phyloP scores from a whole-genome alignment of 176 grass and related monocot species.

The Saccharum officinarum region DNA sequence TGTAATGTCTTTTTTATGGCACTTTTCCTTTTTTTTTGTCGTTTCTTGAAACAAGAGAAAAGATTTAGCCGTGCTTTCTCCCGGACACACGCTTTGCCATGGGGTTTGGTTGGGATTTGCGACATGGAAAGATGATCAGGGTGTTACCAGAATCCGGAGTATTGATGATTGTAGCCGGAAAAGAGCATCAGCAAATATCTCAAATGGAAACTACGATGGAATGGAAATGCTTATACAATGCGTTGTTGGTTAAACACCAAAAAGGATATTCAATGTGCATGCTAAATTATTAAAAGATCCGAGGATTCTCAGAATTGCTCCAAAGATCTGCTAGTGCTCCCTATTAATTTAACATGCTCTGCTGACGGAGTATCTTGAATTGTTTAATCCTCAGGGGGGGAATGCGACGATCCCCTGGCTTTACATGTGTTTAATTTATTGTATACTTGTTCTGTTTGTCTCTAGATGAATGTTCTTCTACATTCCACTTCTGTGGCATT shows the following conservation, averaged over 20 bases:
- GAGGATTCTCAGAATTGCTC: background rate
- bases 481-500: background rate
- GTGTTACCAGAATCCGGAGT: background rate
- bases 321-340: background rate
- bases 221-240: background rate
- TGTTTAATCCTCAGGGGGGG: background rate
- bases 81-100: background rate
- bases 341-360: background rate
- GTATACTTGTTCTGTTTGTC: constrained; percentile 27
- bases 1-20: background rate
- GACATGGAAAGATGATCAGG: background rate
- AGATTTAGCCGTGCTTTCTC: background rate
- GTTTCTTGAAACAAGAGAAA: background rate
- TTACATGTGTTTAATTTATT: background rate
- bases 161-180: background rate
- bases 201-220: background rate
- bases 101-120: constrained; percentile 9
- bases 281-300: background rate
- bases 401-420: constrained; percentile 5
- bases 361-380: background rate
- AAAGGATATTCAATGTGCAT: background rate
- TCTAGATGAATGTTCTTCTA: constrained; percentile 14
- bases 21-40: background rate
- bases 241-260: background rate
- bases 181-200: background rate